phyloP scores from a whole-genome alignment of 768 basidiomycete genomes.

The Mycena albidolilacea region DNA sequence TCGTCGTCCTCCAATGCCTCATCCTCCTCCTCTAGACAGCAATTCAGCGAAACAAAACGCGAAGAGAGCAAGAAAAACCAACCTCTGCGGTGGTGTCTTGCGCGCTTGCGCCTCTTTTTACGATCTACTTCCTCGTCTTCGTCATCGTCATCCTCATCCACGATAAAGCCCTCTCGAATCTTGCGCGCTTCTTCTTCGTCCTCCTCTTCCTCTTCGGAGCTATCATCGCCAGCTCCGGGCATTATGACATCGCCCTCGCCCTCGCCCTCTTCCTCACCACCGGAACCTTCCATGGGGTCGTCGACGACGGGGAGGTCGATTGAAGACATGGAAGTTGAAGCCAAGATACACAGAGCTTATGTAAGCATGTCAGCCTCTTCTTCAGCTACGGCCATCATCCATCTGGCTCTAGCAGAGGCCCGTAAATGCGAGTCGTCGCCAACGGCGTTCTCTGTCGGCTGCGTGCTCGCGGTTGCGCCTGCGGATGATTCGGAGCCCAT shows the following conservation, averaged over 20 bases:
- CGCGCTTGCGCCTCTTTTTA: slow-evolving; percentile 74
- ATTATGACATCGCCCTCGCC: slow-evolving; percentile 71
- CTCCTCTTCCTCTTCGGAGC: slow-evolving; percentile 87
- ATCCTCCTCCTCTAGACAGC: slow-evolving; percentile 62
- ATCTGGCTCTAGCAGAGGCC: slow-evolving; percentile 79
- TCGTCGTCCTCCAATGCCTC: slow-evolving; percentile 94
- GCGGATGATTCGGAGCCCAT: slow-evolving; percentile 23
- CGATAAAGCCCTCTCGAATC: slow-evolving; percentile 92
- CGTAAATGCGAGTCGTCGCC: slow-evolving; percentile 75
- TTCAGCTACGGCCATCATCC: slow-evolving; percentile 49
- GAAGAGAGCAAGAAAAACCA: slow-evolving; percentile 40
- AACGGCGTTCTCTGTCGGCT: slow-evolving; percentile 94
- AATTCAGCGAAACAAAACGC: slow-evolving; percentile 20
- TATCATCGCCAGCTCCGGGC: slow-evolving; percentile 79
- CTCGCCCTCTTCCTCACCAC: slow-evolving; percentile 68
- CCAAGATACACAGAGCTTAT: slow-evolving; percentile 3
- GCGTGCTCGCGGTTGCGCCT: slow-evolving; percentile 70
- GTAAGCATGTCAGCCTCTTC: not conserved
- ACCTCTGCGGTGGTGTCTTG: slow-evolving; percentile 76
- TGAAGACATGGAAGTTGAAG: slow-evolving; percentile 68
- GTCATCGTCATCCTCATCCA: slow-evolving; percentile 90
- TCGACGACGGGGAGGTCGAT: slow-evolving; percentile 60
- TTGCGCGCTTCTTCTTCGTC: slow-evolving; percentile 89
- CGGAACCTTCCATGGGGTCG: slow-evolving; percentile 73
- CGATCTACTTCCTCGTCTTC: slow-evolving; percentile 77